Evolutionary conservation across 2,329 filamentous ascomycete species (phyloP).

Genomic region (Coniochaeta prunicola): DNA sequence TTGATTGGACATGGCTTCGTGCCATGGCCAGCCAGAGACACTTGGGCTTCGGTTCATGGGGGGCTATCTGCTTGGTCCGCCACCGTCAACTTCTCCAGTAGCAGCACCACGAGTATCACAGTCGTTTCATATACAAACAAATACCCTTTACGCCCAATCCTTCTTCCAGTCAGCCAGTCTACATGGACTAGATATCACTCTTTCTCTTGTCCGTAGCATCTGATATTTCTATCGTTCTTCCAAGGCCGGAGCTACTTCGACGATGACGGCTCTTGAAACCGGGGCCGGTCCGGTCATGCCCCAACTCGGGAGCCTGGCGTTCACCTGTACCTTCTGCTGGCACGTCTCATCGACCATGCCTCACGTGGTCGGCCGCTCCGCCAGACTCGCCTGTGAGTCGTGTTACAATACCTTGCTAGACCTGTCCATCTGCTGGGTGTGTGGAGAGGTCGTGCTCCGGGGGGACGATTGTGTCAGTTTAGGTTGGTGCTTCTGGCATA

Average conservation of each 20-base stretch:
- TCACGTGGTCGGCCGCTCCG: constrained; percentile 34
- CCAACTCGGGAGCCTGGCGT: constrained; percentile 15
- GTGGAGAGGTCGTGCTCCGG: constrained; percentile 45
- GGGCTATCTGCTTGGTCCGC: background rate
- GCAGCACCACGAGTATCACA: background rate
- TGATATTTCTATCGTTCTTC: background rate
- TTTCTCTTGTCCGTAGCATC: background rate
- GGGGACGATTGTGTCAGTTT: constrained; percentile 49
- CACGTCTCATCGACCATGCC: constrained; percentile 27
- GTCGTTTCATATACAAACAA: background rate
- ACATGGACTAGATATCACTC: background rate
- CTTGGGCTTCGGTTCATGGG: background rate
- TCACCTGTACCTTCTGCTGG: constrained; percentile 52
- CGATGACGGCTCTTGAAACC: background rate
- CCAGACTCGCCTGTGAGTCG: constrained; percentile 38
- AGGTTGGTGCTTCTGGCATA: constrained; percentile 56
- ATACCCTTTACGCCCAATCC: background rate
- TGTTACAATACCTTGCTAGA: constrained; percentile 43
- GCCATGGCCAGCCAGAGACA: background rate
- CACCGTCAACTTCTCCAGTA: background rate
- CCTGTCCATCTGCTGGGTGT: constrained; percentile 51
- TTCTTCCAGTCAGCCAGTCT: background rate
- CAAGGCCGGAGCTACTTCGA: background rate
- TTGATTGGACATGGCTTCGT: background rate
- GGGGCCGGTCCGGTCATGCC: constrained; percentile 6